A percentile compares a stretch with the other conserved stretches of the same genome.
Evolutionary conservation across 805 yeast genomes (phyloP).

Genomic region (Lachancea sp.): DNA sequence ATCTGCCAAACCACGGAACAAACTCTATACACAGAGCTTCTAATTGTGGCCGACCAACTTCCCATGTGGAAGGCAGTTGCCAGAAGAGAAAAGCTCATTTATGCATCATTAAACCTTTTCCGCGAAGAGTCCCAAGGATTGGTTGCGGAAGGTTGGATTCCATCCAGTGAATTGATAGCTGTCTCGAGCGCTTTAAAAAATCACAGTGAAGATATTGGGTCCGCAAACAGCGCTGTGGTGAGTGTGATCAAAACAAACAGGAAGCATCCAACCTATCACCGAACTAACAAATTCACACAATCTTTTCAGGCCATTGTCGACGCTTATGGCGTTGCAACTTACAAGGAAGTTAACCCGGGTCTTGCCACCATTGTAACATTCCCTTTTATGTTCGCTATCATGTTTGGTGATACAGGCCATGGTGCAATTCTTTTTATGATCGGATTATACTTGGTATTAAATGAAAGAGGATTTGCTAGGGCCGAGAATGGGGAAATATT

Average conservation of each 20-base stretch:
- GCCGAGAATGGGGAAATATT: conserved; percentile 85
- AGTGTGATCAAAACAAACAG: conserved; percentile 64
- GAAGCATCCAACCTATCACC: conserved; percentile 91
- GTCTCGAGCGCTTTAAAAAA: conserved; percentile 63
- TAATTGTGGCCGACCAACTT: conserved; percentile 68
- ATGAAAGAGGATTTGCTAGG: conserved; percentile 63
- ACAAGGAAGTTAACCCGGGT: conserved; percentile 94
- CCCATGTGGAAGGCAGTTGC: conserved; percentile 65
- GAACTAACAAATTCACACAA: conserved; percentile 87
- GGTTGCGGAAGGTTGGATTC: conserved; percentile 96
- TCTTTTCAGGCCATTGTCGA: conserved; percentile 94
- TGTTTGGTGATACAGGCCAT: conserved; percentile 99
- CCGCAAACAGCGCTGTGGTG: conserved; percentile 48
- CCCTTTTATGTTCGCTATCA: conserved; percentile 97
- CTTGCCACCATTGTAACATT: conserved; percentile 90
- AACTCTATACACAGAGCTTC: conserved; percentile 70
- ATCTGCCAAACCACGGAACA: conserved; percentile 59
- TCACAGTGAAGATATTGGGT: conserved; percentile 28
- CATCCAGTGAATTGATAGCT: conserved; percentile 63
- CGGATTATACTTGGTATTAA: conserved; percentile 61
- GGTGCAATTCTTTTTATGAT: conserved; percentile 77
- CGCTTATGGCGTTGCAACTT: conserved; percentile 89
- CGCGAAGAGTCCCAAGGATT: conserved; percentile 80
- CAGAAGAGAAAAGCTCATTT: conserved; percentile 78
- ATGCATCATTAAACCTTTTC: conserved; percentile 66